Base-by-base conservation (phyloP, 257 asterid genomes). In the Eustoma russellianum region DNA sequence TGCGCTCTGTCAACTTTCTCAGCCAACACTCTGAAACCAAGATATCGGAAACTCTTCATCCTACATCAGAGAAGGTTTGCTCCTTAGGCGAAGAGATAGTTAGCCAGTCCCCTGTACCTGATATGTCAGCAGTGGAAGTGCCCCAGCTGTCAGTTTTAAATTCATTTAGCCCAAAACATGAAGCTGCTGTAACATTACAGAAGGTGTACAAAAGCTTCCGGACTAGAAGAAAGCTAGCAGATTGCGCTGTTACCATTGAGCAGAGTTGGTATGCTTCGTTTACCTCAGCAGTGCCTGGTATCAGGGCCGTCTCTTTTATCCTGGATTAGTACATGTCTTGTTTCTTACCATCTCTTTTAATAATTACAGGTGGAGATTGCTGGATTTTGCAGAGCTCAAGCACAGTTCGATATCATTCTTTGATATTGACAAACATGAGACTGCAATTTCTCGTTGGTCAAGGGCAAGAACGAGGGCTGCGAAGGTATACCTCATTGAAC, bases 341-440 rank as follows among this genome's bases (percentile, higher is more conserved):
- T 52, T 56, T 49, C 59, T 6, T 17, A 24, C 10, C 17, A 9
- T 40, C 14, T 13, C 35, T 9, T 46, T 45, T 47, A 44, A 8
- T 41, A 41, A 15, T 47, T 52, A 14, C 46, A 74, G 79, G 81
- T 91, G 98, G 98, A 91, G 80, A 65, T 52, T 91, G 16, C 64
- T 91, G 49, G 98, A 91, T 72, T 87, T 86, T 67, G 96, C 92
- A 5, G 90, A 87, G 24, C 94, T 87, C 57, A 91, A 80, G 73
- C 96, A 78, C 57, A 87, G 98, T 62, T 91, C 98, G 4, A 82
- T 91, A 63, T 87, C 98, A 18, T 87, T 84, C 66, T 91, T 91
- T 60, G 94, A 91, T 60, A 66, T 82, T 57, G 94, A 91, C 59
- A 76, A 72, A 41, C 85, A 75, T 3, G 83, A 81, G 18, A 68